Conservation (phyloP, 129 eudicot species). For the Erigeron canadensis region DNA sequence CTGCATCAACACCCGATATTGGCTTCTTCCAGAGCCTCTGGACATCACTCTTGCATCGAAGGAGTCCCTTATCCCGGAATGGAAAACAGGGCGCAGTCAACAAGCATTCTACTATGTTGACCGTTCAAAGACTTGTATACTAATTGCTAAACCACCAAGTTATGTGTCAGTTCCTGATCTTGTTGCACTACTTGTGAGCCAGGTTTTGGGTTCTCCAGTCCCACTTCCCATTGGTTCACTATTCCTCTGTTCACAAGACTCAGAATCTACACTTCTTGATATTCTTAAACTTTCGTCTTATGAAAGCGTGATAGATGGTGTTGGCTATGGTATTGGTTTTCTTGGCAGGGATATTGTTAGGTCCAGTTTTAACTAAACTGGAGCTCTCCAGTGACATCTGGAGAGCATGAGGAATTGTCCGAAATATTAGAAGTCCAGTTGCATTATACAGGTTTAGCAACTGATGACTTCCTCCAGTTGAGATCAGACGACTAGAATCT, state of each 20-base stretch:
- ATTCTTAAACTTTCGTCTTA: conserved; percentile 18
- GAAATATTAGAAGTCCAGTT: no score
- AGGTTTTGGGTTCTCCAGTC: neutral
- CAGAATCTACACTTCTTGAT: neutral
- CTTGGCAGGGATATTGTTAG: conserved; percentile 64
- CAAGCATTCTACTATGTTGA: conserved; percentile 3
- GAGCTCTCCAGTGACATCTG: no score
- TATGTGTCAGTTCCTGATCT: neutral
- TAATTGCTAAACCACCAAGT: conserved; percentile 10
- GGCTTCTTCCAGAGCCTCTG: neutral
- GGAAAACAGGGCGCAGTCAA: neutral
- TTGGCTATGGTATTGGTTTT: conserved; percentile 8
- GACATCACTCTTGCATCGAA: neutral
- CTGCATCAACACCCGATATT: conserved; percentile 4
- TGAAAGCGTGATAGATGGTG: conserved; percentile 26
- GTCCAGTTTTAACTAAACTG: no score
- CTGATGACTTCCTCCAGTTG: no score
- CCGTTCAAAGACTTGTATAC: neutral
- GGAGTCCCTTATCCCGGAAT: neutral
- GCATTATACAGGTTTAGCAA: no score
- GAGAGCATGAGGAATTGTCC: no score
- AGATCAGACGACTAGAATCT: no score
- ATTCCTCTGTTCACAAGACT: neutral
- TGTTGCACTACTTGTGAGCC: neutral
- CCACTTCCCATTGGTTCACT: conserved; percentile 7